Evolutionary conservation across 1,284 basidiomycete species (phyloP).

Genomic region (Athelia psychrophila): DNA sequence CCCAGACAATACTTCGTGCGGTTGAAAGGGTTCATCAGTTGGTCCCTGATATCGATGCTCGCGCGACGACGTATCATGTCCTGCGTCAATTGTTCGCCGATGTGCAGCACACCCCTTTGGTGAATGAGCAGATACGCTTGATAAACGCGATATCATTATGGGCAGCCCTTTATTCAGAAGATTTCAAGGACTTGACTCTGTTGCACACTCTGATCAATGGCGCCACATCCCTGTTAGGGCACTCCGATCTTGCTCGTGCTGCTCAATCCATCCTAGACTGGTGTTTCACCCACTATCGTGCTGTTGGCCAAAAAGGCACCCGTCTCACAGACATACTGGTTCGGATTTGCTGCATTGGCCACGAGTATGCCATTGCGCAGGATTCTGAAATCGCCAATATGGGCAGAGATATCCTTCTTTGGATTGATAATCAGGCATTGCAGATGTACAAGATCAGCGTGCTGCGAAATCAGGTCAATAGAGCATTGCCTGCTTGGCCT

Average conservation of each 20-base stretch:
- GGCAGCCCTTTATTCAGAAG: conserved; percentile 54
- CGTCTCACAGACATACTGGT: conserved; percentile 65
- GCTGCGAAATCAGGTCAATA: conserved; percentile 43
- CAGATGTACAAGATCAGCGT: conserved; percentile 35
- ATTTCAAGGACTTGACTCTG: conserved; percentile 57
- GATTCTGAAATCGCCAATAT: conserved; percentile 28
- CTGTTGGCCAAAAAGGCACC: conserved; percentile 35
- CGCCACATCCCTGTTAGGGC: conserved; percentile 60
- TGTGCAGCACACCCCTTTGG: conserved; percentile 67
- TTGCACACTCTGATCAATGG: conserved; percentile 71
- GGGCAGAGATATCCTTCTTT: conserved; percentile 50
- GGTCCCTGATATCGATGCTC: conserved; percentile 34
- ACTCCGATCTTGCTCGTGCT: conserved; percentile 65
- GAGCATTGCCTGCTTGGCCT: conserved; percentile 73
- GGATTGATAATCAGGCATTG: conserved; percentile 59
- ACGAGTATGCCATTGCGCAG: conserved; percentile 40
- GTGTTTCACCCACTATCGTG: conserved; percentile 57
- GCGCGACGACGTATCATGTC: conserved; percentile 71
- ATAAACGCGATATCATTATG: conserved; percentile 75
- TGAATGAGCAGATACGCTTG: conserved; percentile 84
- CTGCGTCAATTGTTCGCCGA: conserved; percentile 71
- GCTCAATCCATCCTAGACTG: conserved; percentile 79
- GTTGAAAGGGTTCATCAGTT: conserved; percentile 53
- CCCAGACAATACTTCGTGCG: conserved; percentile 49
- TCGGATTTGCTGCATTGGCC: conserved; percentile 56